Evolutionary conservation across 2,329 filamentous ascomycete species (phyloP), one percentile per base, ranked within the genome.

Genomic region (Fusarium mangiferae): DNA sequence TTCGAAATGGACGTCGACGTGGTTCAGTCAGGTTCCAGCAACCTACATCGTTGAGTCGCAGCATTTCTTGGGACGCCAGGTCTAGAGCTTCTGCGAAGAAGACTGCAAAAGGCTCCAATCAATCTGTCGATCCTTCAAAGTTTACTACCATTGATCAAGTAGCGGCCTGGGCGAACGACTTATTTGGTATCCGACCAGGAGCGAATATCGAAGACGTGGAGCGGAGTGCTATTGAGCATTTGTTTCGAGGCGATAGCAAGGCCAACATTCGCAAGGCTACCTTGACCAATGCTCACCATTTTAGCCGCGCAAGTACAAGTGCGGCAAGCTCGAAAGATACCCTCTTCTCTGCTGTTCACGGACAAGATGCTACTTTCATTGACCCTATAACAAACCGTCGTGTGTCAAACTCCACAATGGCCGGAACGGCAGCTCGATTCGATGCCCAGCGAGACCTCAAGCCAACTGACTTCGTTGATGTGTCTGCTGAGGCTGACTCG

Each of bases 341-440:
- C 7, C 49, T 22, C 65, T 80, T 26, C 68, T 77, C 6, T 73
- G 78, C 80, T 17, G 68, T 74, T 10, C 58, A 72, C 5, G 60
- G 62, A 5, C 62, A 74, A n/a, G 64, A 72, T 24, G 58, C 62
- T 24, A 67, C 65, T 24, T 65, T 72, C 28, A 90, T 91, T 48
- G 89, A 91, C 64, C 89, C 89, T 7, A 90, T 91, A 66, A 90
- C 88, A 22, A 90, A 90, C 70, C 85, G 88, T 39, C 88, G 85
- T 68, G 83, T 88, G 7, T 66, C 77, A 24, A 83, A 58, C 17
- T 38, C 38, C 14, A 49, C 30, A 64, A 82, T 45, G 12, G 49
- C 66, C 3, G n/a, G 77, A 77, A 46, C 69, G 20, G 55, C 66
- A 36, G 60, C 67, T 20, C 58, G 54, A 17, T 83, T 84, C 54